Evolutionary conservation across 441 rosid species (phyloP), one percentile per base, ranked within the genome.

Genomic region (Breynia disticha): DNA sequence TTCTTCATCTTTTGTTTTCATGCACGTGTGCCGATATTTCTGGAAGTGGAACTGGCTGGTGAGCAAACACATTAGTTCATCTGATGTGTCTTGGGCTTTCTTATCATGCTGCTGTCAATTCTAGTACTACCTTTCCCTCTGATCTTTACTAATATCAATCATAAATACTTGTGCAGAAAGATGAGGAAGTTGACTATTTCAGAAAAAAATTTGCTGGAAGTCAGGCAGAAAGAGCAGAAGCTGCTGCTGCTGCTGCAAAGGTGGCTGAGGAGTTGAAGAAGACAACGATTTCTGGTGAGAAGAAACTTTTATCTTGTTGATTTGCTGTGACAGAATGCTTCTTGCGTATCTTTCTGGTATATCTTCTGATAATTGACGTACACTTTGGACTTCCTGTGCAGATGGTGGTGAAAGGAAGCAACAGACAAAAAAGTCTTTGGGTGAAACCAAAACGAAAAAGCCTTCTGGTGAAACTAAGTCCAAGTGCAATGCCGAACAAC

Each of bases 171-270:
- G 32, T 24, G 7, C 32, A 91, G 97, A 81, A 63, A 76, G 76
- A 83, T 41, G 88, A 88, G 63, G 88, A 79, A 69, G 90, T 91
- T 45, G 79, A 78, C 41, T 67, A 55, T 59, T 81, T 70, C 69
- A 73, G 90, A 66, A 74, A 46, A 49, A 83, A 77, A 74, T 91
- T 82, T 63, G 87, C 98, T 49, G 98, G 98, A 66, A 88, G 95
- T 74, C 98, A 91, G 63, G 85, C 94, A 59, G 79, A 69, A 59
- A 78, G 93, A 72, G 83, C 82, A 76, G 86, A n/a, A n/a, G n/a
- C n/a, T n/a, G n/a, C 73, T 15, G 96, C 75, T 70, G 90, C 87
- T 55, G 83, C 76, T 16, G 83, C 76, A 18, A 78, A 76, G 66
- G 43, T 73, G 61, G 84, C 94, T 16, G 90, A 79, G 55, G 76